phyloP scores from a whole-genome alignment of 805 yeast species.

The Teunomyces stri region DNA sequence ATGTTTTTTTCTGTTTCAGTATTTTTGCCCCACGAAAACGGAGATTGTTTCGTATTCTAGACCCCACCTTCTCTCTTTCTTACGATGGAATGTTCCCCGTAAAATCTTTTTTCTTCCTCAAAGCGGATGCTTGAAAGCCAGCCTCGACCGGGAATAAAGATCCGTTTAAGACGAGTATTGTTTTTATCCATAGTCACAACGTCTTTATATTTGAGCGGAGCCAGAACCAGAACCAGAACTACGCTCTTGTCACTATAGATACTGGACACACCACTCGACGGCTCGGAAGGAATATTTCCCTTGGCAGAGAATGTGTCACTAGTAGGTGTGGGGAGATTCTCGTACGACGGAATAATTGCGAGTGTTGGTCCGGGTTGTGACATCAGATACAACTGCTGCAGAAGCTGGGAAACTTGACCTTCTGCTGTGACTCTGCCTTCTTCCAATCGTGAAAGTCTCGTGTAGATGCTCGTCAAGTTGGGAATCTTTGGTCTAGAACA shows the following conservation, averaged over 20 bases:
- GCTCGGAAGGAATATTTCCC: not conserved
- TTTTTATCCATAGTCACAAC: conserved; percentile 25
- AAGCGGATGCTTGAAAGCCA: conserved; percentile 42
- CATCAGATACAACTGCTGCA: not conserved
- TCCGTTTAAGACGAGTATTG: conserved; percentile 42
- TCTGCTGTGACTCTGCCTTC: not conserved
- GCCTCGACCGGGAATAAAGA: conserved; percentile 49
- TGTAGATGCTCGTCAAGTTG: not conserved
- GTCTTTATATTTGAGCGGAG: conserved; percentile 15
- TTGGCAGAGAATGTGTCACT: conserved; percentile 1
- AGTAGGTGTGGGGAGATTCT: conserved; percentile 8
- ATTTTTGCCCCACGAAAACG: too few relatives aligned
- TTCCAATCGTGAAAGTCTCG: not conserved
- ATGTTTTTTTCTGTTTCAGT: not conserved
- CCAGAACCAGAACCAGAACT: too few relatives aligned
- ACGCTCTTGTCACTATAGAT: not conserved
- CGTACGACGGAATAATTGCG: not conserved
- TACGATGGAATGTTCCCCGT: conserved; percentile 11
- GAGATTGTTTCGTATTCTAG: not conserved
- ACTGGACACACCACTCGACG: conserved; percentile 1
- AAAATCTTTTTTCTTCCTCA: conserved; percentile 14
- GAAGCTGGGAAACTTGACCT: not conserved
- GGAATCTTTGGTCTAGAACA: not conserved
- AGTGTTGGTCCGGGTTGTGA: not conserved
- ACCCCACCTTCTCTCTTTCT: not conserved